Conservation (phyloP, 257 asterid species). For the Gentiana straminea region DNA sequence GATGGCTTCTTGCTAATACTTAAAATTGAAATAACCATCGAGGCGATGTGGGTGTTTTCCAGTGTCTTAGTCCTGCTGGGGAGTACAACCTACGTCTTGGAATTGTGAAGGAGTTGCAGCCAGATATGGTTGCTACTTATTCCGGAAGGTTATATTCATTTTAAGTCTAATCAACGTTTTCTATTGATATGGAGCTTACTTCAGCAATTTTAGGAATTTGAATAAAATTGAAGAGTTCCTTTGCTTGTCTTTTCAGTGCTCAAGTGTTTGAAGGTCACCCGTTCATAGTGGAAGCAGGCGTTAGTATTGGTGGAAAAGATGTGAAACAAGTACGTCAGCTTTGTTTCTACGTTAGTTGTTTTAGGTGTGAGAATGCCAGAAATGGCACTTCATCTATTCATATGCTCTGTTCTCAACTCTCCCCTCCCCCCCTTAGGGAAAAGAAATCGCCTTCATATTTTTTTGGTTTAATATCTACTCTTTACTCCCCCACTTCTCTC, state of each 20-base stretch:
- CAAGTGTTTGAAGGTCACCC: constrained; percentile 98
- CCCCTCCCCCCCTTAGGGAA: too few relatives aligned
- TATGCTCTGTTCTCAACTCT: too few relatives aligned
- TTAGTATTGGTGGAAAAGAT: constrained; percentile 87
- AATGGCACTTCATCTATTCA: too few relatives aligned
- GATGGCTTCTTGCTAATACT: neutral
- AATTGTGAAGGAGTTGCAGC: constrained; percentile 80
- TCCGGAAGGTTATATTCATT: constrained; percentile 60
- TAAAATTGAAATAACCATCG: neutral
- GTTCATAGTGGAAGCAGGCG: constrained; percentile 88
- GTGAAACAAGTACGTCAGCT: constrained; percentile 66
- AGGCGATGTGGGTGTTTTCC: constrained; percentile 14
- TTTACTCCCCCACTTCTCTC: too few relatives aligned
- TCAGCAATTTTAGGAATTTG: neutral
- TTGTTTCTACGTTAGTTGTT: constrained; percentile 3
- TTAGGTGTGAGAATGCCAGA: neutral
- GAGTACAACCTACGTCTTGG: constrained; percentile 83
- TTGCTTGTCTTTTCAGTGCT: constrained; percentile 41
- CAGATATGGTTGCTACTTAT: constrained; percentile 90
- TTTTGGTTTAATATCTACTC: too few relatives aligned
- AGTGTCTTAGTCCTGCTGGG: constrained; percentile 95
- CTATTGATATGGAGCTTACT: too few relatives aligned
- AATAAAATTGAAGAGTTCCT: neutral
- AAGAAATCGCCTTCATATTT: too few relatives aligned
- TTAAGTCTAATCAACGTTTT: too few relatives aligned